These are phyloP conservation scores for Botryococcus braunii DNA, from an alignment of 163 green algal species.

Conservation along the genomic window DNA sequence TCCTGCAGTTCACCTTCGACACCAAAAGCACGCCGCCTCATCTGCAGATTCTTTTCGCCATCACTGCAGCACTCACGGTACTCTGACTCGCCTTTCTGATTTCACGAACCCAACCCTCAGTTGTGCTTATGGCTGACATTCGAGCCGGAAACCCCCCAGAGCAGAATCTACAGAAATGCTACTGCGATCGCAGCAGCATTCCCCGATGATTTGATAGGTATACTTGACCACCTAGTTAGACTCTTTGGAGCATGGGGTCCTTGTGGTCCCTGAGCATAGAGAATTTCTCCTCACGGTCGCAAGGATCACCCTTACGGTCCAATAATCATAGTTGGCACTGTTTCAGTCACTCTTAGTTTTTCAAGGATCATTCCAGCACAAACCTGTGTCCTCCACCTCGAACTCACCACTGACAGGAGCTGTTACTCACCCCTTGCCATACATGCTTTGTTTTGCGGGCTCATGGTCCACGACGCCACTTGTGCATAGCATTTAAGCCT, in stretches of 20 bases:
- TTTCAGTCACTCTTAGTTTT: too few relatives aligned
- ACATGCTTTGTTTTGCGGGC: too few relatives aligned
- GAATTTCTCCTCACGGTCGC: too few relatives aligned
- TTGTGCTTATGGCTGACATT: background rate
- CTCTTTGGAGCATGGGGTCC: background rate
- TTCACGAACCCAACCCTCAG: background rate
- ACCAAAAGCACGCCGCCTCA: background rate
- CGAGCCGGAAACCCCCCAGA: background rate
- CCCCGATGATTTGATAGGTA: background rate
- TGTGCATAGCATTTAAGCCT: too few relatives aligned
- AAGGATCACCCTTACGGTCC: too few relatives aligned
- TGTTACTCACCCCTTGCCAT: too few relatives aligned
- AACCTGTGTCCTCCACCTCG: too few relatives aligned
- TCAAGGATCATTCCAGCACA: too few relatives aligned
- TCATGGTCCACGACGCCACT: too few relatives aligned
- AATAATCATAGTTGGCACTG: too few relatives aligned
- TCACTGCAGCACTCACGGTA: conserved; percentile 50
- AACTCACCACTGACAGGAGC: too few relatives aligned
- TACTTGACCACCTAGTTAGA: background rate
- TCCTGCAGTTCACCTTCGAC: conserved; percentile 41
- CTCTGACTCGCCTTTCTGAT: background rate
- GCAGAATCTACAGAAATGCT: background rate
- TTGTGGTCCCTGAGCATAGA: too few relatives aligned
- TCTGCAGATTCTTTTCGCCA: conserved; percentile 38
- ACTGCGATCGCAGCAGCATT: background rate